These are phyloP conservation scores for Rachicladosporium sp. DNA, from an alignment of 2,329 filamentous ascomycete species.

Conservation along the genomic window DNA sequence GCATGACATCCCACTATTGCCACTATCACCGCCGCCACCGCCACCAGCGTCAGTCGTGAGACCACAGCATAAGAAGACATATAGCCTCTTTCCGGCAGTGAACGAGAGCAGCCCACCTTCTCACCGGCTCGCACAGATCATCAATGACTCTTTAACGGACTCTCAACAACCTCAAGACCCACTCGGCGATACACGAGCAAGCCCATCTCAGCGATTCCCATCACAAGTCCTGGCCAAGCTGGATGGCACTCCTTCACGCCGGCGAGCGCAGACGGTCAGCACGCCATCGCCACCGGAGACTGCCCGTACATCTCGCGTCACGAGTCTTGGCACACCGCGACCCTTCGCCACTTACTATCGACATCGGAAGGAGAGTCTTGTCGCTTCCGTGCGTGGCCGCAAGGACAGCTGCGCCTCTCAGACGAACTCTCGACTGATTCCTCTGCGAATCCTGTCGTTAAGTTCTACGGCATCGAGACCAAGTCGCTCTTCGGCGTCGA, in stretches of 20 bases:
- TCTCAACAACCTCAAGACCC: background rate
- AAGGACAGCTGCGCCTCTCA: slow-evolving; percentile 16
- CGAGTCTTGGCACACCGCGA: slow-evolving; percentile 8
- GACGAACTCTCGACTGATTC: slow-evolving; percentile 8
- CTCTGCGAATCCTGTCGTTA: slow-evolving; percentile 14
- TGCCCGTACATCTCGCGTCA: background rate
- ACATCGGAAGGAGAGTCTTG: background rate
- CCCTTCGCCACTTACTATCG: slow-evolving; percentile 13
- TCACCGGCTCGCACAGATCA: background rate
- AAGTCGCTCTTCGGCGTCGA: slow-evolving; percentile 1
- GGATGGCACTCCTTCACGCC: background rate
- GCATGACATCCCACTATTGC: slow-evolving; percentile 6
- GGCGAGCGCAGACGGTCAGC: background rate
- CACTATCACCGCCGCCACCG: slow-evolving; percentile 8
- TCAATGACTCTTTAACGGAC: slow-evolving; percentile 1
- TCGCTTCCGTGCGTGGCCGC: slow-evolving; percentile 13
- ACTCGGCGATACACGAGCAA: background rate
- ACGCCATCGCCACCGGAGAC: background rate
- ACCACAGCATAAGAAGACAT: slow-evolving; percentile 9
- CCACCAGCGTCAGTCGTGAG: background rate
- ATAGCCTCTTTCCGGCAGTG: slow-evolving; percentile 17
- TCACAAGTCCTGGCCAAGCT: slow-evolving; percentile 1
- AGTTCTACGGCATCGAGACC: slow-evolving; percentile 7
- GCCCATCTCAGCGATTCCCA: background rate
- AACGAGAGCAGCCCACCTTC: slow-evolving; percentile 11